Conservation (phyloP, 1,284 basidiomycete genomes). For the Xerocomus minutiporus region DNA sequence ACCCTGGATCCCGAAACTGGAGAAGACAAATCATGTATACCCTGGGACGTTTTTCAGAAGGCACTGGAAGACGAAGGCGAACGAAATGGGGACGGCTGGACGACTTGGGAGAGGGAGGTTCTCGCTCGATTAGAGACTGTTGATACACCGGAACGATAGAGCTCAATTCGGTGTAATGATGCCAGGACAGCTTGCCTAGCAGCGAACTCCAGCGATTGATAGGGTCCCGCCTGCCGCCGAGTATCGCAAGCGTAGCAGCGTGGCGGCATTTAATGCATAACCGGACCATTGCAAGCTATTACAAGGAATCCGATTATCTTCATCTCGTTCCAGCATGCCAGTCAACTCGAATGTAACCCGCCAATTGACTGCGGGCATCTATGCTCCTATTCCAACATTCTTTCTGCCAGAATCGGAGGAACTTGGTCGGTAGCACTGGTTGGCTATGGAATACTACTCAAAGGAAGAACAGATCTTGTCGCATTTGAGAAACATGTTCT, state of each 20-base stretch:
- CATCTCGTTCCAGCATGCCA: neutral
- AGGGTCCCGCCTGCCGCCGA: too few relatives aligned
- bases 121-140: slow-evolving; percentile 58
- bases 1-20: slow-evolving; percentile 42
- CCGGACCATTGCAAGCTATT: neutral
- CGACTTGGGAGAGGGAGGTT: slow-evolving; percentile 68
- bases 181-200: too few relatives aligned
- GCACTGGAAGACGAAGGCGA: slow-evolving; percentile 55
- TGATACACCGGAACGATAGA: slow-evolving; percentile 29
- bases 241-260: too few relatives aligned
- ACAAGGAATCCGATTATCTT: too few relatives aligned
- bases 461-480: slow-evolving; percentile 54
- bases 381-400: slow-evolving; percentile 83
- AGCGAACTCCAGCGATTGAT: too few relatives aligned
- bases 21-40: slow-evolving; percentile 52
- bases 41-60: slow-evolving; percentile 75
- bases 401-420: slow-evolving; percentile 75
- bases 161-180: neutral
- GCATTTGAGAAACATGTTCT: slow-evolving; percentile 73
- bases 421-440: slow-evolving; percentile 53
- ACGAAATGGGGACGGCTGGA: slow-evolving; percentile 60
- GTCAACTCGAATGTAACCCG: slow-evolving; percentile 30
- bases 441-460: slow-evolving; percentile 1
- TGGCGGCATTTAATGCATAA: too few relatives aligned
- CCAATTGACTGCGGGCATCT: slow-evolving; percentile 73